Evolutionary conservation across 768 basidiomycete species (phyloP).

Genomic region (Lanmaoa pseudosensibilis): DNA sequence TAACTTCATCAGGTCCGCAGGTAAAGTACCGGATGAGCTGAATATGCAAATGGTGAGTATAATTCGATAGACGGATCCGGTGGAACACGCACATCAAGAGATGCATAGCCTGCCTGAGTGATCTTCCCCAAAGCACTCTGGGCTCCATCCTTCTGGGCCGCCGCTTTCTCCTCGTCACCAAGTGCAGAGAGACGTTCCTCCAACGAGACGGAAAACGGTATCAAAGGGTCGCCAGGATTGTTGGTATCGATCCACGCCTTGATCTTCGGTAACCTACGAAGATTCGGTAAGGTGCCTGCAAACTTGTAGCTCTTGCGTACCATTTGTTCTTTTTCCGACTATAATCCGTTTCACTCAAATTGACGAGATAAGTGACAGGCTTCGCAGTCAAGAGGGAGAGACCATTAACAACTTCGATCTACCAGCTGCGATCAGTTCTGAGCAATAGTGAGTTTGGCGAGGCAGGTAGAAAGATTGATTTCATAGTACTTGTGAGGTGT

Average conservation of each 20-base stretch:
- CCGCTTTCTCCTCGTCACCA: constrained; percentile 65
- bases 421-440: constrained; percentile 16
- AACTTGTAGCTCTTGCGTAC: constrained; percentile 35
- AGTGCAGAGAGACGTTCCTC: constrained; percentile 82
- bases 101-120: constrained; percentile 89
- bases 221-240: constrained; percentile 93
- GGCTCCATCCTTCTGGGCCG: constrained; percentile 78
- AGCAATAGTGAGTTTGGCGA: neutral
- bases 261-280: constrained; percentile 86
- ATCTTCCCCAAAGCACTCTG: constrained; percentile 84
- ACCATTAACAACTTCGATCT: constrained; percentile 90
- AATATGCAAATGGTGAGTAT: neutral
- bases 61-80: neutral
- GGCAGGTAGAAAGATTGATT: neutral
- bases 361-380: constrained; percentile 97
- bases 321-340: constrained; percentile 99
- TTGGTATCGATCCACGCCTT: constrained; percentile 97
- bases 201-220: constrained; percentile 94
- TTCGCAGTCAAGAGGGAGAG: constrained; percentile 93
- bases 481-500: constrained; percentile 57
- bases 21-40: constrained; percentile 97
- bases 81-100: constrained; percentile 64
- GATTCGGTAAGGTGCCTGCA: neutral
- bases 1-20: constrained; percentile 93
- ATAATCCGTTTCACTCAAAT: constrained; percentile 92